Evolutionary conservation across 306 rosid genomes (phyloP), one percentile per base, ranked within the genome.

Genomic region (Sicyos baderoa): DNA sequence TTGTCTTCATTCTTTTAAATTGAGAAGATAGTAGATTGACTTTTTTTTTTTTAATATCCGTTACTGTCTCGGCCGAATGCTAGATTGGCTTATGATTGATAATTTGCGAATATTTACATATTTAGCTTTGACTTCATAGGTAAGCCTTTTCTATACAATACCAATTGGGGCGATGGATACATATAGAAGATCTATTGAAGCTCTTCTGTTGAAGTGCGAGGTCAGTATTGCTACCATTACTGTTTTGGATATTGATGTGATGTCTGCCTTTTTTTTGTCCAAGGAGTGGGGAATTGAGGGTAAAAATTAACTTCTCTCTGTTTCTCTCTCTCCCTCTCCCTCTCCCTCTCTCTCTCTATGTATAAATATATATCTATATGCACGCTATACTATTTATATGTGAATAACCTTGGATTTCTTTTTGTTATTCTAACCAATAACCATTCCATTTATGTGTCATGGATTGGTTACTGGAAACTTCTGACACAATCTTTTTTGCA

Each of bases 121-220:
- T 51, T 53, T 44, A 72, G 50, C 72, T 79, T 72, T 73, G 72
- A 57, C 74, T 77, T 90, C 79, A 79, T 89, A 94, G 97, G 96
- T 90, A 80, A 86, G 42, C 78, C 88, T 94, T 60, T 87, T 94
- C 79, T 94, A 94, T 66, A 79, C 84, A 7, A 85, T 90, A 73
- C 92, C 92, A 32, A 79, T 79, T 71, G 75, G 90, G 74, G 97
- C 97, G 74, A 82, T 83, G 92, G 95, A 84, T 79, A 73, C 80
- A 72, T 94, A 94, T 82, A 83, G 96, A 73, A 88, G 84, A 76
- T 90, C 89, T 72, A 76, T 90, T 75, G 99, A 94, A 87, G 84
- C 90, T 79, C 90, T 78, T 78, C 80, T 88, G 72, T 62, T 82
- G 51, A 85, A 75, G 71, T 74, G 25, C 12, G 96, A 90, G 95